Conservation (phyloP, 78 protist species). For the Anaeramoeba flamelloides region DNA sequence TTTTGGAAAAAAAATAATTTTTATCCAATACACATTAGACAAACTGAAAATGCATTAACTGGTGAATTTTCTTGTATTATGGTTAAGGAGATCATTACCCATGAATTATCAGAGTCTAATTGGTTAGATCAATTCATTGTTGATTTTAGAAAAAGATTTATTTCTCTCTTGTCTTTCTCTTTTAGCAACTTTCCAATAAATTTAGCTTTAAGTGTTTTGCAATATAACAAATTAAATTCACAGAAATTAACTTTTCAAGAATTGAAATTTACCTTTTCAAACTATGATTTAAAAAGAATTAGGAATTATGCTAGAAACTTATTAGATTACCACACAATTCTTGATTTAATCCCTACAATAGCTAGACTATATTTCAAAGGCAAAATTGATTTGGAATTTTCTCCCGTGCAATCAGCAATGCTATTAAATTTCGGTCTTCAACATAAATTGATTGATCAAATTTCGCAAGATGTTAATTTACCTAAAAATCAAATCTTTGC, state of each 20-base stretch:
- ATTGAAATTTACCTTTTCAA: not conserved
- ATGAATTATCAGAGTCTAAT: not conserved
- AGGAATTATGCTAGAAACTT: conserved; percentile 22
- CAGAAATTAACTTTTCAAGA: not conserved
- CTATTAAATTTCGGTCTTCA: conserved; percentile 74
- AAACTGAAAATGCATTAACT: conserved; percentile 71
- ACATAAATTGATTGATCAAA: conserved; percentile 38
- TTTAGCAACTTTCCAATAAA: conserved; percentile 13
- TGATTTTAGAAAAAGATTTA: conserved; percentile 37
- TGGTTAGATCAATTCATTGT: not conserved
- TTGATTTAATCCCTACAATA: conserved; percentile 68
- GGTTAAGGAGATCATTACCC: conserved; percentile 28
- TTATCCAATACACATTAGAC: conserved; percentile 59
- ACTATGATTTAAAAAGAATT: not conserved
- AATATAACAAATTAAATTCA: not conserved
- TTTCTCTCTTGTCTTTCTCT: conserved; percentile 17
- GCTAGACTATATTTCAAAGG: conserved; percentile 42
- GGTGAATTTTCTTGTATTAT: conserved; percentile 91
- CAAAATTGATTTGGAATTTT: conserved; percentile 11
- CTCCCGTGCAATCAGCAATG: conserved; percentile 55
- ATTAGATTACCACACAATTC: conserved; percentile 67
- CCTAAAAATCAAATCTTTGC: conserved; percentile 25
- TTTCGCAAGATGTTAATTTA: conserved; percentile 14
- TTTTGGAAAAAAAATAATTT: conserved; percentile 65
- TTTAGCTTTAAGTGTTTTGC: conserved; percentile 13